Conservation (phyloP, 257 asterid genomes). For the Rhazya stricta region DNA sequence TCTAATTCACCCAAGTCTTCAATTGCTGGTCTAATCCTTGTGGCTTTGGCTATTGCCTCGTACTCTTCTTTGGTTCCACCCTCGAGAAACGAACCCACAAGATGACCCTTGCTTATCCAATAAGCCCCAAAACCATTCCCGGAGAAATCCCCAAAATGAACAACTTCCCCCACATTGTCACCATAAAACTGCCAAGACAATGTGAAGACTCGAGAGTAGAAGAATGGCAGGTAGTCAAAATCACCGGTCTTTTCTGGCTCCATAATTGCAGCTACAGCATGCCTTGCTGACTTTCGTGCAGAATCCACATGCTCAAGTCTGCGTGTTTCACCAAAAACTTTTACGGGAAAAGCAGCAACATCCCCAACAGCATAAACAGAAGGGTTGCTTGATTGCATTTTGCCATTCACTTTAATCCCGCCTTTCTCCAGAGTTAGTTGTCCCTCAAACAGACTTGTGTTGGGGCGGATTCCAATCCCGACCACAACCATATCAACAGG, state of each 20-base stretch:
- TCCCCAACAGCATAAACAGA: constrained; percentile 85
- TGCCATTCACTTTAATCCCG: constrained; percentile 77
- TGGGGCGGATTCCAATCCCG: constrained; percentile 92
- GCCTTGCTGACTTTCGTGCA: constrained; percentile 74
- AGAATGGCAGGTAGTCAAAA: constrained; percentile 75
- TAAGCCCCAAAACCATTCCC: constrained; percentile 59
- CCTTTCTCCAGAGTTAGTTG: constrained; percentile 86
- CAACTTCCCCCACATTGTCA: constrained; percentile 60
- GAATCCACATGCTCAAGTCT: constrained; percentile 86
- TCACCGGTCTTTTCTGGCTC: constrained; percentile 52
- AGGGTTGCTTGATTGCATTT: constrained; percentile 71
- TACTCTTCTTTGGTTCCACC: constrained; percentile 87
- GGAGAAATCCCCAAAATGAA: constrained; percentile 65
- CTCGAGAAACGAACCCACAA: constrained; percentile 81
- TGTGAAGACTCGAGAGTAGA: constrained; percentile 81
- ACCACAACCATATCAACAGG: constrained; percentile 83
- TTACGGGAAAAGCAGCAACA: constrained; percentile 80
- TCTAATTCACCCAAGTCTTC: constrained; percentile 52
- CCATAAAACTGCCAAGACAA: constrained; percentile 89
- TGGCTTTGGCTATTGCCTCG: constrained; percentile 56
- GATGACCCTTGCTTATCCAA: constrained; percentile 64
- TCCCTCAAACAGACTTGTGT: constrained; percentile 84
- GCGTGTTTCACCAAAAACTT: constrained; percentile 60
- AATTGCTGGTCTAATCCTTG: constrained; percentile 51
- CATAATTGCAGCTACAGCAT: constrained; percentile 68